Evolutionary conservation across 2,329 filamentous ascomycete genomes (phyloP), one percentile per base, ranked within the genome.

Genomic region (Lasiodiplodia theobromae): DNA sequence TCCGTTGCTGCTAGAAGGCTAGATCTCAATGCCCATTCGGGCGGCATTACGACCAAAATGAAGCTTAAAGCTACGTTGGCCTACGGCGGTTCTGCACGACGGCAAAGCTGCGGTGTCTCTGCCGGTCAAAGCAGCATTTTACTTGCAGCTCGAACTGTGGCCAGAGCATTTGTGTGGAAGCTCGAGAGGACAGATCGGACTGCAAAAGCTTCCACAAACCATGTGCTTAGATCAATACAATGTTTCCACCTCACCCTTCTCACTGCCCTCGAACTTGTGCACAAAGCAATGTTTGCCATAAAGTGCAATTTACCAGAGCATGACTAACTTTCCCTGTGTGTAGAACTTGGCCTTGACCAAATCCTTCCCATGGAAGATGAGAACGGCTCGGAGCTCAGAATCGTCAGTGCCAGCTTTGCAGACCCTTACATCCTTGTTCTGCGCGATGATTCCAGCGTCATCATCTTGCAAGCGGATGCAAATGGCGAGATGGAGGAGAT

Each of bases 361-460:
- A 98, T 99, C 67, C 86, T 97, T 62, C 93, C 94, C 0, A 93
- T 98, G 87, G 88, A 93, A 70, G 96, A 98, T 74, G 96, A 97
- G 74, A 92, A 96, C 71, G 94, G 92, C 14, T 90, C 88, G 23
- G 93, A 97, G 74, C 90, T 93, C 4, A 87, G 90, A 66, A 91
- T 96, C 52, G 83, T 94, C 56, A 91, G 89, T 74, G 91, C 92
- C 47, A 96, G 92, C 76, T 94, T 98, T 73, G 88, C 88, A 23
- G 95, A 98, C 73, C 93, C 93, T 0, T 97, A 94, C 75, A 80
- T 99, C 14, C 83, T 97, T 2, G 86, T 98, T 16, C 82, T 97
- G 23, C 87, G 93, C 68, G 93, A 97, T 71, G 94, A 99, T 77
- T 89, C 88, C 6, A 96, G 92, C 70, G 86, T 94, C 7, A 89